phyloP scores from a whole-genome alignment of 2,329 filamentous ascomycete genomes.

The Achaetomium macrosporum region DNA sequence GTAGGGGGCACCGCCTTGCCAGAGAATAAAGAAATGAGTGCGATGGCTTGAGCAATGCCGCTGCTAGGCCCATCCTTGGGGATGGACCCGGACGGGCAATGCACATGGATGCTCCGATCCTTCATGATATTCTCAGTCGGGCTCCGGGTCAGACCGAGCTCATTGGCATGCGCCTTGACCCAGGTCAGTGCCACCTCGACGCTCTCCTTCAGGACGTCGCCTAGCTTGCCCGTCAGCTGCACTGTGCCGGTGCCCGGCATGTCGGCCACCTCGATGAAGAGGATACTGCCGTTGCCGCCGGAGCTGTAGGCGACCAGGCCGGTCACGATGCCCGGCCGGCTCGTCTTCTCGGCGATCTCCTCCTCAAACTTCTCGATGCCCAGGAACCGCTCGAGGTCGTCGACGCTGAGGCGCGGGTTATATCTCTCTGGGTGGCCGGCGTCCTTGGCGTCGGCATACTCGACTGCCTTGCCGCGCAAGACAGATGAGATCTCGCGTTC shows the following conservation, averaged over 20 bases:
- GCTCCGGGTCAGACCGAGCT: conserved; percentile 75
- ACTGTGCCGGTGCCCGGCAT: conserved; percentile 92
- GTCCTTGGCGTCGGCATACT: conserved; percentile 88
- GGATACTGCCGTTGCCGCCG: conserved; percentile 87
- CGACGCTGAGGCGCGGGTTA: conserved; percentile 63
- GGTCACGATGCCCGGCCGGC: conserved; percentile 86
- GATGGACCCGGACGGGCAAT: conserved; percentile 90
- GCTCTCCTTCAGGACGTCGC: conserved; percentile 93
- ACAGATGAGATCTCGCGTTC: conserved; percentile 94
- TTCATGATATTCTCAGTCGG: conserved; percentile 93
- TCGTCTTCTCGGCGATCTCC: conserved; percentile 82
- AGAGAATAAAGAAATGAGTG: conserved; percentile 83
- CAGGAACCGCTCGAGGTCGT: conserved; percentile 83
- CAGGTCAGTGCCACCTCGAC: conserved; percentile 94
- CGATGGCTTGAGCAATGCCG: conserved; percentile 89
- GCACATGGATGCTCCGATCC: conserved; percentile 86
- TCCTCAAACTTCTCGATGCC: conserved; percentile 93
- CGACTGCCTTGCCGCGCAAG: conserved; percentile 89
- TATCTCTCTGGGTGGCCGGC: conserved; percentile 62
- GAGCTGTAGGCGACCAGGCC: conserved; percentile 92
- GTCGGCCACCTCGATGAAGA: conserved; percentile 97
- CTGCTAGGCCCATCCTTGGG: conserved; percentile 88
- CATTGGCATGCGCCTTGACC: conserved; percentile 94
- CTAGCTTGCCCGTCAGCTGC: conserved; percentile 92
- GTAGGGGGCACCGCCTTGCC: conserved; percentile 81